A percentile compares a stretch with the other conserved stretches of the same genome.
These are phyloP conservation scores for Mortierella sp. DNA, from an alignment of 371 early-diverging fungal species.

Conservation along the genomic window DNA sequence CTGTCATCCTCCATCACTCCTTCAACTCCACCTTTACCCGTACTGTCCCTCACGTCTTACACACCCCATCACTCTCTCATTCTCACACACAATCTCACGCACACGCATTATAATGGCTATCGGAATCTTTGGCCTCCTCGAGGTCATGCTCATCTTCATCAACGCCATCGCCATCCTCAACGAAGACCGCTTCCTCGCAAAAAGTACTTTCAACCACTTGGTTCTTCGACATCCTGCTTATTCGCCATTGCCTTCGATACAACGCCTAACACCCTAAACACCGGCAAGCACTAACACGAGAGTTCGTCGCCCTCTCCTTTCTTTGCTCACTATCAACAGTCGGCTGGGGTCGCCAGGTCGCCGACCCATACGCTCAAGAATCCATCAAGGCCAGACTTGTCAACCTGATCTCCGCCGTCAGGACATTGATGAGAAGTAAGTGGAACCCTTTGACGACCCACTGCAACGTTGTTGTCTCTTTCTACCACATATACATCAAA, in stretches of 20 bases:
- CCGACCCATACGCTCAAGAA: slow-evolving; percentile 69
- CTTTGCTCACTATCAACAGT: slow-evolving; percentile 75
- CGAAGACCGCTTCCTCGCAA: slow-evolving; percentile 94
- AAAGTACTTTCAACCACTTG: too few relatives aligned
- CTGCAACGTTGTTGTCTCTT: too few relatives aligned
- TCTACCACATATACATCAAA: not conserved
- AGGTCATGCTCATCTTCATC: slow-evolving; percentile 84
- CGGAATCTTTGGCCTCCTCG: slow-evolving; percentile 82
- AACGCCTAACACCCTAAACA: too few relatives aligned
- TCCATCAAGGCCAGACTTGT: slow-evolving; percentile 88
- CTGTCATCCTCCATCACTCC: not conserved
- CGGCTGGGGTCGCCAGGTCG: slow-evolving; percentile 77
- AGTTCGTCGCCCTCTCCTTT: not conserved
- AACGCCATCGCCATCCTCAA: slow-evolving; percentile 94
- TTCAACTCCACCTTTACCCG: not conserved
- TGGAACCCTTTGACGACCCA: too few relatives aligned
- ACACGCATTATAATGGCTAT: slow-evolving; percentile 59
- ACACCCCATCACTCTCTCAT: not conserved
- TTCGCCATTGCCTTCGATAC: too few relatives aligned
- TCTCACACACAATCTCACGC: not conserved
- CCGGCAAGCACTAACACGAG: too few relatives aligned
- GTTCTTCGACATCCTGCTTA: too few relatives aligned
- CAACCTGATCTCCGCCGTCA: slow-evolving; percentile 90
- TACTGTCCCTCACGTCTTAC: not conserved
- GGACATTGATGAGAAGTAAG: slow-evolving; percentile 93